phyloP scores from a whole-genome alignment of 2,329 filamentous ascomycete species.

The Diaporthe longicolla region DNA sequence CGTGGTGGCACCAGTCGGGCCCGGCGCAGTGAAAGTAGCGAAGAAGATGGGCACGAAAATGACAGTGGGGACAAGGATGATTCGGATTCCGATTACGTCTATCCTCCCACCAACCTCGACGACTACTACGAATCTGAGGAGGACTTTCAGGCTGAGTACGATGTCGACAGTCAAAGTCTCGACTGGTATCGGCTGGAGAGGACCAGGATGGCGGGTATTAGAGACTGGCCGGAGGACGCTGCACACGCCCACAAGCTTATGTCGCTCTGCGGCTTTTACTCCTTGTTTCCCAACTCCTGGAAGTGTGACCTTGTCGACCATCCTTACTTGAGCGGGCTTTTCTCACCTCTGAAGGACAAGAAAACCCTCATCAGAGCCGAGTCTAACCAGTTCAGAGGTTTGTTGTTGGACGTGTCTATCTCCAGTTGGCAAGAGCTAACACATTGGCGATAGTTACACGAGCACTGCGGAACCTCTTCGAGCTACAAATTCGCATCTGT shows the following conservation, averaged over 20 bases:
- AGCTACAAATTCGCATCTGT: constrained; percentile 51
- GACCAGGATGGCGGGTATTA: constrained; percentile 44
- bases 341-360: constrained; percentile 47
- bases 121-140: constrained; percentile 31
- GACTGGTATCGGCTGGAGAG: constrained; percentile 34
- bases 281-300: constrained; percentile 53
- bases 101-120: constrained; percentile 12
- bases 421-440: constrained; percentile 1
- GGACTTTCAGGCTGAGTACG: constrained; percentile 36
- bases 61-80: constrained; percentile 18
- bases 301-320: constrained; percentile 51
- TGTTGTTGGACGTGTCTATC: constrained; percentile 20
- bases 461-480: constrained; percentile 53
- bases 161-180: constrained; percentile 22
- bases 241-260: constrained; percentile 52
- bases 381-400: constrained; percentile 50
- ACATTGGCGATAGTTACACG: constrained; percentile 48
- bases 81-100: neutral
- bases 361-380: constrained; percentile 48
- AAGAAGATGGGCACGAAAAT: neutral
- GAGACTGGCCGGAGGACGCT: constrained; percentile 52
- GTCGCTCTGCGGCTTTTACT: constrained; percentile 53
- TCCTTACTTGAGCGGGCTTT: constrained; percentile 51
- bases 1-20: constrained; percentile 20
- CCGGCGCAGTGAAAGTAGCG: constrained; percentile 52